phyloP scores from a whole-genome alignment of 129 eudicot genomes.

The Pittosporum tobira region DNA sequence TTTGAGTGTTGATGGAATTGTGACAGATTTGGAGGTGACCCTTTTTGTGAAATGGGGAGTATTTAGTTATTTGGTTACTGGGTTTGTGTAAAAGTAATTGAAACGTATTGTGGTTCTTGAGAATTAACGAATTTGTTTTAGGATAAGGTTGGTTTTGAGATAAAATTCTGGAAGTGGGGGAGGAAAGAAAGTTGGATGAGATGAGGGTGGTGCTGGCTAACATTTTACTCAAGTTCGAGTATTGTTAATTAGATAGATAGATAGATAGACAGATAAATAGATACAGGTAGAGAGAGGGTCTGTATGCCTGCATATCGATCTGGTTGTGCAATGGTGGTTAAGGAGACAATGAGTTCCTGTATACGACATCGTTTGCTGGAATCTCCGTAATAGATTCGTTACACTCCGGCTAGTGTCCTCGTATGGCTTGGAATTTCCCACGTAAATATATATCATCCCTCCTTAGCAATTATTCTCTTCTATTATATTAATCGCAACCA shows the following conservation, averaged over 20 bases:
- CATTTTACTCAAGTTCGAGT: constrained; percentile 31
- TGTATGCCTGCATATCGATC: neutral
- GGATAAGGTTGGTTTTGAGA: constrained; percentile 14
- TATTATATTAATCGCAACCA: too few species aligned
- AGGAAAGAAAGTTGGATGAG: constrained; percentile 59
- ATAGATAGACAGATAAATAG: constrained; percentile 6
- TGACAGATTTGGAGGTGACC: constrained; percentile 25
- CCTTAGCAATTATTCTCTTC: too few species aligned
- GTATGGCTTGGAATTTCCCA: neutral
- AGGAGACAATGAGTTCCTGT: neutral
- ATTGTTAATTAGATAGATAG: too few species aligned
- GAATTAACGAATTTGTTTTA: constrained; percentile 9
- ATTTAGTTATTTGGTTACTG: neutral
- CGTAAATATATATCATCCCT: constrained; percentile 1
- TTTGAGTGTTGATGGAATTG: constrained; percentile 30
- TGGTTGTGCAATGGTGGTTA: neutral
- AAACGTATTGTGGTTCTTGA: neutral
- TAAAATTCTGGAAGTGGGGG: neutral
- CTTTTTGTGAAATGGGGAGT: constrained; percentile 9
- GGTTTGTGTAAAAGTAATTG: constrained; percentile 3
- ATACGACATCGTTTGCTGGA: neutral
- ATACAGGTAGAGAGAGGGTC: neutral
- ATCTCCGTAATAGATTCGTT: neutral
- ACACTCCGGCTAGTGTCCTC: neutral
- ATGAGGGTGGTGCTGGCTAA: constrained; percentile 33